These are phyloP conservation scores for Penicillium aurantiogriseum DNA, from an alignment of 2,329 filamentous ascomycete genomes.

Conservation along the genomic window DNA sequence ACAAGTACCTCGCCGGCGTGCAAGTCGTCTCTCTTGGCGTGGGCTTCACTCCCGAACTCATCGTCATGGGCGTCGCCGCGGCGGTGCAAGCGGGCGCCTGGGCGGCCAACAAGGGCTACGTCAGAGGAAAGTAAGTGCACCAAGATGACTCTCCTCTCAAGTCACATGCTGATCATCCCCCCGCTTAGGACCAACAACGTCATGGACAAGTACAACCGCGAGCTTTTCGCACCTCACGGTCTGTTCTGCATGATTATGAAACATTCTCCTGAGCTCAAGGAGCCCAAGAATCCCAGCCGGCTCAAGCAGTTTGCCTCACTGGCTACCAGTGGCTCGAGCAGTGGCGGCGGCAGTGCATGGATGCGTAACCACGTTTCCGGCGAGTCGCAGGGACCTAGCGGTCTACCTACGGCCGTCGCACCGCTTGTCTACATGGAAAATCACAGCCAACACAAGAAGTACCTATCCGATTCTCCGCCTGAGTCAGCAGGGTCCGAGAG, in stretches of 20 bases:
- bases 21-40: slow-evolving; percentile 37
- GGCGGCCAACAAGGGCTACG: slow-evolving; percentile 34
- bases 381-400: not conserved
- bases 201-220: not conserved
- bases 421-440: not conserved
- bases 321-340: not conserved
- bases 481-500: not conserved
- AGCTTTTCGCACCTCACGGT: not conserved
- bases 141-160: not conserved
- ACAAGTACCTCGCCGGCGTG: slow-evolving; percentile 35
- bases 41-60: slow-evolving; percentile 1
- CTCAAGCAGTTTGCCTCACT: not conserved
- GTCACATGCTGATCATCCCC: not conserved
- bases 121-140: slow-evolving; percentile 6
- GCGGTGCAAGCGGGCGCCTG: slow-evolving; percentile 34
- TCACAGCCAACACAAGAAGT: not conserved
- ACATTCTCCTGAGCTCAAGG: not conserved
- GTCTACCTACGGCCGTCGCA: not conserved
- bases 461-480: not conserved
- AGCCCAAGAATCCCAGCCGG: not conserved
- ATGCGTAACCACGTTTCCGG: not conserved
- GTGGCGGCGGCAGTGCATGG: not conserved
- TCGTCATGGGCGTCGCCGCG: slow-evolving; percentile 38
- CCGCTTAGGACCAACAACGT: not conserved
- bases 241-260: not conserved